These are phyloP conservation scores for Artemisia tridentata DNA, from an alignment of 129 eudicot genomes.

Conservation along the genomic window DNA sequence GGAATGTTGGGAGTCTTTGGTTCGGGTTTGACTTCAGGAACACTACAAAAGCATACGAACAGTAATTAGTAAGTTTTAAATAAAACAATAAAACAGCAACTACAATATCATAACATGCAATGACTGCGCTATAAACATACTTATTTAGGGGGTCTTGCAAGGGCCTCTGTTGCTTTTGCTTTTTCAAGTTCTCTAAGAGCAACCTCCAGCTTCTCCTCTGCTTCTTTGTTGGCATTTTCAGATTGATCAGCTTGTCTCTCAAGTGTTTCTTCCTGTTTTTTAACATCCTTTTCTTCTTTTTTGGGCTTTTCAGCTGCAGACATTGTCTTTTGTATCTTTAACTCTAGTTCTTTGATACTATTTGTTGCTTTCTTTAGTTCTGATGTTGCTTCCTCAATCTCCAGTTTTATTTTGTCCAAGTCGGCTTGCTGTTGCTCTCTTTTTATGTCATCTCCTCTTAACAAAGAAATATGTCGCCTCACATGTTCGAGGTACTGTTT, in stretches of 20 bases:
- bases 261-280: slow-evolving; percentile 32
- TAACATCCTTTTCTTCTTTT: slow-evolving; percentile 49
- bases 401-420: slow-evolving; percentile 44
- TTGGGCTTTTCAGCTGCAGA: slow-evolving; percentile 43
- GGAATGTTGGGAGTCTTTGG: no score
- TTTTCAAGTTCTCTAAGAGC: slow-evolving; percentile 62
- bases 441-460: slow-evolving; percentile 39
- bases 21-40: no score
- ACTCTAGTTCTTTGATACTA: slow-evolving; percentile 37
- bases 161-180: slow-evolving; percentile 70
- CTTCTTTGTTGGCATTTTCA: slow-evolving; percentile 33
- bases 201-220: slow-evolving; percentile 46
- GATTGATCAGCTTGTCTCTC: slow-evolving; percentile 48
- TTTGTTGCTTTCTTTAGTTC: slow-evolving; percentile 32
- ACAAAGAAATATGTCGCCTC: slow-evolving; percentile 39
- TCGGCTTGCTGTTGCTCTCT: slow-evolving; percentile 46
- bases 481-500: slow-evolving; percentile 50
- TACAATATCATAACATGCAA: no score
- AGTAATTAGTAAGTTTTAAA: no score
- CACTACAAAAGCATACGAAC: no score
- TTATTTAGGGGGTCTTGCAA: no score
- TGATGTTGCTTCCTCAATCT: slow-evolving; percentile 42
- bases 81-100: no score
- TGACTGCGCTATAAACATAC: no score
- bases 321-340: slow-evolving; percentile 31